Percentiles rank a stretch among this genome's conserved stretches.
Evolutionary conservation across 108 stramenopile species (phyloP).

Genomic region (Conticribra guillardii): DNA sequence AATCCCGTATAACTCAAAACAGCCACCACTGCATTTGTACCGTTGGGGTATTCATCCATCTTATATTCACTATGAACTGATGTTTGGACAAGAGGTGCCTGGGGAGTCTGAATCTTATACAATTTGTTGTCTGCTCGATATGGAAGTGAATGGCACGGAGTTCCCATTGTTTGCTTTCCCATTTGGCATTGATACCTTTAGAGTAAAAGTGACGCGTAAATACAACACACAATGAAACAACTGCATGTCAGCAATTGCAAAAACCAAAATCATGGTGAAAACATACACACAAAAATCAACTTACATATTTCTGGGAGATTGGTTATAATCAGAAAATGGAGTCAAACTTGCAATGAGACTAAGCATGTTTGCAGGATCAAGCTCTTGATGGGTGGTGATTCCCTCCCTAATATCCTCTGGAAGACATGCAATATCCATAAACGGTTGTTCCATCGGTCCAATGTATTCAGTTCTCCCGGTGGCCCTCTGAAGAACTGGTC

Average conservation of each 20-base stretch:
- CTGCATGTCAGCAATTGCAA: background rate
- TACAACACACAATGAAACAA: background rate
- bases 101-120: slow-evolving; percentile 92
- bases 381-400: slow-evolving; percentile 93
- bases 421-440: slow-evolving; percentile 95
- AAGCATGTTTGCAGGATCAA: slow-evolving; percentile 97
- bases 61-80: slow-evolving; percentile 87
- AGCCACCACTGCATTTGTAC: slow-evolving; percentile 98
- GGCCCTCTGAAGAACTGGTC: slow-evolving; percentile 93
- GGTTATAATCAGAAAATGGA: slow-evolving; percentile 98
- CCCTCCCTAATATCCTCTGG: slow-evolving; percentile 90
- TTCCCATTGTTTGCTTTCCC: slow-evolving; percentile 99
- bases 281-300: background rate
- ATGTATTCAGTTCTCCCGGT: slow-evolving; percentile 89
- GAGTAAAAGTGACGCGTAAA: slow-evolving; percentile 10
- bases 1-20: slow-evolving; percentile 99
- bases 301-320: slow-evolving; percentile 96
- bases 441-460: slow-evolving; percentile 97
- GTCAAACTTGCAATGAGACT: slow-evolving; percentile 96
- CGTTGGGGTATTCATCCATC: slow-evolving; percentile 99
- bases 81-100: slow-evolving; percentile 98
- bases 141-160: slow-evolving; percentile 92
- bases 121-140: slow-evolving; percentile 97
- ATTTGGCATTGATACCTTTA: slow-evolving; percentile 97
- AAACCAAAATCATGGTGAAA: background rate